Evolutionary conservation across 108 stramenopile genomes (phyloP).

Genomic region (Chaetoceros tenuissimus): DNA sequence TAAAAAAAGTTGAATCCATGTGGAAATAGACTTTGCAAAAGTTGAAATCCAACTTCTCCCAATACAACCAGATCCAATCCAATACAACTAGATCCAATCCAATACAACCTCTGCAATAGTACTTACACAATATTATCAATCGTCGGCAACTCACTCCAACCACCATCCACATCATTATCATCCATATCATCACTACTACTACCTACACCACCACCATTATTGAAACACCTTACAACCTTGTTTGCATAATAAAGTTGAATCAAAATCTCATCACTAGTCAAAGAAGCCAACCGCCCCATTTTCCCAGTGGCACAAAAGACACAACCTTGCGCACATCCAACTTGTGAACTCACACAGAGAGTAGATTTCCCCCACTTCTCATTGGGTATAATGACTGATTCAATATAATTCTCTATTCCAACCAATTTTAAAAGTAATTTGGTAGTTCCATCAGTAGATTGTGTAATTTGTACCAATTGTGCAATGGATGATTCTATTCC

Average conservation of each 20-base stretch:
- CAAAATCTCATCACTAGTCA: constrained; percentile 67
- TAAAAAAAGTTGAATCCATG: neutral
- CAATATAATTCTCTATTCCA: constrained; percentile 26
- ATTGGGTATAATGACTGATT: constrained; percentile 59
- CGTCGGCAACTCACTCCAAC: neutral
- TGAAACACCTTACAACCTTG: no score
- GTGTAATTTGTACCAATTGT: constrained; percentile 19
- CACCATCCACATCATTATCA: constrained; percentile 34
- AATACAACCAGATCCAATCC: constrained; percentile 33
- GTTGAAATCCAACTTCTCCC: neutral
- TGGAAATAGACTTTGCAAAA: no score
- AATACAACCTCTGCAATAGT: no score
- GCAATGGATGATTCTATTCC: constrained; percentile 26
- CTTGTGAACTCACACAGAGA: constrained; percentile 77
- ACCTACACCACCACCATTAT: no score
- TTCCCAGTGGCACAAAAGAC: constrained; percentile 80
- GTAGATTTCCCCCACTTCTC: constrained; percentile 41
- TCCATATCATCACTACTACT: no score
- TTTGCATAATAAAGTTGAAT: constrained; percentile 66
- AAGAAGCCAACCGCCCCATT: constrained; percentile 68
- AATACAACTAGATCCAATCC: no score
- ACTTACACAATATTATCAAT: constrained; percentile 1
- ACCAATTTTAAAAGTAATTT: constrained; percentile 36
- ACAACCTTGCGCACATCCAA: constrained; percentile 84
- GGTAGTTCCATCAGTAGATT: constrained; percentile 51